Evolutionary conservation across 495 filamentous ascomycete genomes (phyloP), one percentile per base, ranked within the genome.

Genomic region (Podospora sp.): DNA sequence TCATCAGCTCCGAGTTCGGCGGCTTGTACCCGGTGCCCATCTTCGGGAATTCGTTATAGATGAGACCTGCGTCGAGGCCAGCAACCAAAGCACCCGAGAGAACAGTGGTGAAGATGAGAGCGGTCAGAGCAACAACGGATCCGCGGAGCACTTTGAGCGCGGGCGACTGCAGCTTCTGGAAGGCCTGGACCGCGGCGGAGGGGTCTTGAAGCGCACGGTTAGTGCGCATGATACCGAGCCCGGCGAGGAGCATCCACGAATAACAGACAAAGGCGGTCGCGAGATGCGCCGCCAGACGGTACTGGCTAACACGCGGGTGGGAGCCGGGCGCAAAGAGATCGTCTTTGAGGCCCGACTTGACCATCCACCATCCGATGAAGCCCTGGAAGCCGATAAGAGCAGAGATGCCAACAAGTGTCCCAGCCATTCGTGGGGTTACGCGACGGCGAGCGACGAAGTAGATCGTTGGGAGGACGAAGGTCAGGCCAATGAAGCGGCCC

Each of bases 361-460:
- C 95, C 95, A 99, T 99, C 92, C 94, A 99, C 95, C 95, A 99
- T 11, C 95, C 95, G 55, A 99, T 85, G 70, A 95, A 88, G 9
- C 96, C 95, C 78, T 99, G 95, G 76, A 97, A 95, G 33, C 92
- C 96, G 76, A 99, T 97, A 60, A 97, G 80, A 36, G 84, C 89
- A 22, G 90, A 89, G 66, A 99, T 97, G 0, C 93, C 94, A 20
- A 85, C 81, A n/a, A 99, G 85, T 51, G 87, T 87, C 52, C 77
- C 74, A 6, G 93, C 89, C 88, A 96, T 96, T 40, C 86, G 88
- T 46, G 82, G 80, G 24, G 91, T 90, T 29, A 97, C 94, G 65
- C 89, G 88, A 65, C 91, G 88, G 27, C 89, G 88, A 11, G 90
- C 88, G 69, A 97, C 85, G 72, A 98, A 97, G 84, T 96, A 97